Conservation (phyloP, 2,329 filamentous ascomycete species). For the Penicillium sp. region DNA sequence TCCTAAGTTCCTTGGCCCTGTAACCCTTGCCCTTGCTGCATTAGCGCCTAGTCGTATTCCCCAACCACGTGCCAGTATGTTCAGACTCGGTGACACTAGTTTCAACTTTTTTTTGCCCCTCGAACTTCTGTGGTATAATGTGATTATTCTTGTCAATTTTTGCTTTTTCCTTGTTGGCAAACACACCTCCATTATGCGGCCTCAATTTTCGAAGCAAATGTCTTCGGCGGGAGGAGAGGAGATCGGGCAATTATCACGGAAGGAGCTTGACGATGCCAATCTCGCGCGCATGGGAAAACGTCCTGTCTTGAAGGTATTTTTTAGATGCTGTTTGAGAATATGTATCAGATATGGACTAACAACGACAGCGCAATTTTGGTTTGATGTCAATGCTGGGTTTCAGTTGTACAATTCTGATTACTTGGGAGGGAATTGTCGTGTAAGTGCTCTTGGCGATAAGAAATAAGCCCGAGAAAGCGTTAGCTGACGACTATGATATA, state of each 20-base stretch:
- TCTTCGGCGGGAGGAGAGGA: slow-evolving; percentile 13
- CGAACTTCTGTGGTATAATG: not conserved
- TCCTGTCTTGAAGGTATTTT: slow-evolving; percentile 47
- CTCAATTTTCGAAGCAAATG: slow-evolving; percentile 15
- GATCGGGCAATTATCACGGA: slow-evolving; percentile 17
- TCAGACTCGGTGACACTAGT: not conserved
- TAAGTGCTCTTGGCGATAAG: slow-evolving; percentile 17
- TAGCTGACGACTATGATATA: slow-evolving; percentile 2
- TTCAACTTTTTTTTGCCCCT: not conserved
- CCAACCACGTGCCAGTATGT: slow-evolving; percentile 3
- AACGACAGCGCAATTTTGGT: slow-evolving; percentile 40
- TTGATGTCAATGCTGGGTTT: slow-evolving; percentile 44
- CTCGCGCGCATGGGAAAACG: slow-evolving; percentile 54
- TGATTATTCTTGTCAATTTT: not conserved
- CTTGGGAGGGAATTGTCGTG: slow-evolving; percentile 44
- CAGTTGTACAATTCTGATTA: slow-evolving; percentile 42
- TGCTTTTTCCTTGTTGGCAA: not conserved
- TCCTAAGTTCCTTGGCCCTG: not conserved
- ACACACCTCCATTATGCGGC: slow-evolving; percentile 8
- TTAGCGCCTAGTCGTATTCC: not conserved
- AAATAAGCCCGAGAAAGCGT: not conserved
- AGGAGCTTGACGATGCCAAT: slow-evolving; percentile 42
- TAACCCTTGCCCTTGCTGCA: not conserved
- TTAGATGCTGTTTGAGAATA: not conserved
- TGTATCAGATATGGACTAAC: not conserved